Evolutionary conservation across 2,329 filamentous ascomycete species (phyloP), one percentile per base, ranked within the genome.

Genomic region (Epichloe uncinata): DNA sequence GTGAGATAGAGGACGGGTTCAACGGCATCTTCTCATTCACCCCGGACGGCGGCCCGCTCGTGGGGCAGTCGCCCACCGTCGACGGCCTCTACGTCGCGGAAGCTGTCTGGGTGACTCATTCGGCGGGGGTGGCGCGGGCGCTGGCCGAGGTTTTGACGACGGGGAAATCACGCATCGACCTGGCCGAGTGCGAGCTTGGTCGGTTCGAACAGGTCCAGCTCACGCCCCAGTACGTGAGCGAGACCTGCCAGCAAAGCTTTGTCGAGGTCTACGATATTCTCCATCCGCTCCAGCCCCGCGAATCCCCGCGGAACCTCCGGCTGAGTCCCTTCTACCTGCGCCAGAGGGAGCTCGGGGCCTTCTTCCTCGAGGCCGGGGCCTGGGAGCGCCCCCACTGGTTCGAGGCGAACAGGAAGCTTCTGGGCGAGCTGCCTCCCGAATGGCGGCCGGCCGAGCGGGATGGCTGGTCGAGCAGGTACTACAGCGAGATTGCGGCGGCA

Each of bases 21-120:
- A 83, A 83, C 56, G 79, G 79, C 3, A 72, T 83, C 56, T 79
- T 83, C 61, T 83, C 79, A 0, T 83, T 83, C 57, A 83, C 79
- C 0, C 79, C 79, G 0, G 79, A 83, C 48, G 79, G 79, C 1
- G 78, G 77, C 0, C 75, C 79, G 0, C 67, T 83, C 0, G 67
- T 83, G 2, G 79, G 79, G 3, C 71, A 75, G 56, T 69, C 77
- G 0, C 78, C 79, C 6, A 71, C 70, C 13, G 61, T 83, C 0
- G 75, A 81, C 43, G 77, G 77, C 12, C 82, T 83, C 62, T 82
- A 72, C 55, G 77, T 83, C 1, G 79, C 79, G 0, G 79, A 83
- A 56, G 79, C 79, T 5, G 78, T 83, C 0, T 83, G 79, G 79
- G 79, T 82, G 1, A 83, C 79, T 16, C 79, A 83, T 54, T 82